phyloP scores from a whole-genome alignment of 306 rosid genomes.

The Cucumis cinereus region DNA sequence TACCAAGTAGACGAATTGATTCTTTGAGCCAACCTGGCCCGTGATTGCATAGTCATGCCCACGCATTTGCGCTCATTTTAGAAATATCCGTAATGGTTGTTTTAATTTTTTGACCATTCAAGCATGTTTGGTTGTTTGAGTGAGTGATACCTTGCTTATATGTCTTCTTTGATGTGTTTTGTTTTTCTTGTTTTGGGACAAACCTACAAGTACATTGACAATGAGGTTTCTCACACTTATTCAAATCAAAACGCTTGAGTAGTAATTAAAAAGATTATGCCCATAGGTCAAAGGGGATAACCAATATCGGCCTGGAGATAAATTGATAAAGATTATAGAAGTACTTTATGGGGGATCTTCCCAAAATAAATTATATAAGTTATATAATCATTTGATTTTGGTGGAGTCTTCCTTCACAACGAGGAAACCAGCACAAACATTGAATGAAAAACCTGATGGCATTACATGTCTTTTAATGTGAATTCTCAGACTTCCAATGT shows the following conservation, averaged over 20 bases:
- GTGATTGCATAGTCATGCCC: background rate
- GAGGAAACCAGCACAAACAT: background rate
- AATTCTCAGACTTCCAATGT: background rate
- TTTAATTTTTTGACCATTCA: background rate
- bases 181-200: background rate
- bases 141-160: background rate
- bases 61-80: background rate
- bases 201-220: background rate
- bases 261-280: background rate
- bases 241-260: background rate
- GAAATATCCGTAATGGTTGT: background rate
- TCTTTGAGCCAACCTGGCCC: too few relatives aligned
- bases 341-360: background rate
- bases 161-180: background rate
- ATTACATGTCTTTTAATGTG: background rate
- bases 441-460: background rate
- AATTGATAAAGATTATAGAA: background rate
- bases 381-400: constrained; percentile 3
- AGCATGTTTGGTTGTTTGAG: background rate
- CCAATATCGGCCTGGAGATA: background rate
- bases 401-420: background rate
- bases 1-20: background rate
- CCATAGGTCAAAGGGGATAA: background rate
- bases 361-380: background rate
- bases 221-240: background rate